Conservation (phyloP, 2,329 filamentous ascomycete species). For the Fusarium globosum region DNA sequence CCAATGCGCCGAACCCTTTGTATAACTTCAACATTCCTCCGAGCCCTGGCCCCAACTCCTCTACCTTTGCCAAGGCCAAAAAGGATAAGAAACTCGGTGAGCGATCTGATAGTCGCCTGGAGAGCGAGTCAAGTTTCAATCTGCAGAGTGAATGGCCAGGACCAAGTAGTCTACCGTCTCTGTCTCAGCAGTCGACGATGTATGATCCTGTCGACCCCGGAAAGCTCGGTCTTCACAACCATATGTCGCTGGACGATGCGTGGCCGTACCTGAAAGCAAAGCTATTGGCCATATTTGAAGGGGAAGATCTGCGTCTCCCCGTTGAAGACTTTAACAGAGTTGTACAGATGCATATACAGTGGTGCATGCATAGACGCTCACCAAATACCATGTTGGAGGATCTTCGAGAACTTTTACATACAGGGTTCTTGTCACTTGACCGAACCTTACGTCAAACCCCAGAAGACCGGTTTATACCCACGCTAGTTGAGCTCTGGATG, state of each 20-base stretch:
- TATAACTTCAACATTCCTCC: conserved; percentile 83
- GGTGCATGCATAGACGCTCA: conserved; percentile 78
- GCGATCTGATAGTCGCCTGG: conserved; percentile 63
- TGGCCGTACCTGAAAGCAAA: conserved; percentile 85
- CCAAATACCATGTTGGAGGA: conserved; percentile 81
- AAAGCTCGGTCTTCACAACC: conserved; percentile 70
- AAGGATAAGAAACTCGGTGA: conserved; percentile 88
- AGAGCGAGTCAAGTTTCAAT: conserved; percentile 61
- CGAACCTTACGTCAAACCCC: conserved; percentile 81
- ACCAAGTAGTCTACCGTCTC: conserved; percentile 62
- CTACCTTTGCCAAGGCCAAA: conserved; percentile 82
- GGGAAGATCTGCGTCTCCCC: conserved; percentile 81
- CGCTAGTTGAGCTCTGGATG: conserved; percentile 93
- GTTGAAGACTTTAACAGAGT: conserved; percentile 86
- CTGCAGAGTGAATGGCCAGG: conserved; percentile 63
- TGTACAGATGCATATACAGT: conserved; percentile 81
- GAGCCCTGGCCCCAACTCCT: conserved; percentile 73
- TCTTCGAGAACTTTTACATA: conserved; percentile 77
- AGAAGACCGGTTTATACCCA: conserved; percentile 89
- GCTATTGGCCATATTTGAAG: conserved; percentile 81
- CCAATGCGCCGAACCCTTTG: conserved; percentile 77
- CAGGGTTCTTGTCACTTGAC: conserved; percentile 87
- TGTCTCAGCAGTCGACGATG: conserved; percentile 56
- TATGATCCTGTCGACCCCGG: conserved; percentile 66
- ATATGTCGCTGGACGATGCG: conserved; percentile 80